These are phyloP conservation scores for Sesbania bispinosa DNA, from an alignment of 306 rosid genomes.

Conservation along the genomic window DNA sequence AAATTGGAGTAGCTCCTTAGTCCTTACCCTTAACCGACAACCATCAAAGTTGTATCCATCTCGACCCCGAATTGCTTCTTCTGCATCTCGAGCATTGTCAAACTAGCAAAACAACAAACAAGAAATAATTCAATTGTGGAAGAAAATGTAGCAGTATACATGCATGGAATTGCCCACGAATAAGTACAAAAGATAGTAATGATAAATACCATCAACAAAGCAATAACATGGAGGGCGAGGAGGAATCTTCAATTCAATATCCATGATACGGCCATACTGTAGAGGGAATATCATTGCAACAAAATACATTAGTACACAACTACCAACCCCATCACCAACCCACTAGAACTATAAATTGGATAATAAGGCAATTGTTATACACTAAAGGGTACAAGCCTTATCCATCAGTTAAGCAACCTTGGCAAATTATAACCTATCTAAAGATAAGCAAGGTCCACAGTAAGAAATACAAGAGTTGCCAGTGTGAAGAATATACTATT, in stretches of 20 bases:
- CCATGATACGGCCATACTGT: constrained; percentile 96
- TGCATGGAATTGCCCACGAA: not conserved
- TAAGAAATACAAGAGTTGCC: not conserved
- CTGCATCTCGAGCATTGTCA: constrained; percentile 92
- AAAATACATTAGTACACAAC: constrained; percentile 18
- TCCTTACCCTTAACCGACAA: constrained; percentile 93
- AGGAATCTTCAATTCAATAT: constrained; percentile 89
- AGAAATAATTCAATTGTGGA: not conserved
- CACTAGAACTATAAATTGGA: not conserved
- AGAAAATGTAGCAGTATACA: constrained; percentile 17
- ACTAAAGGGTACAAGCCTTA: not conserved
- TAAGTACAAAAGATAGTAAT: not conserved
- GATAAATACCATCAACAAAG: constrained; percentile 87
- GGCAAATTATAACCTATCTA: not conserved
- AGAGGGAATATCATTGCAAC: constrained; percentile 30
- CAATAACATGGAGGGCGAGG: constrained; percentile 95
- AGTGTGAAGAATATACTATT: not conserved
- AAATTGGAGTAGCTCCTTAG: not conserved
- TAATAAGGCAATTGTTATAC: not conserved
- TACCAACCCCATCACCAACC: constrained; percentile 2
- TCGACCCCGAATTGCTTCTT: constrained; percentile 92
- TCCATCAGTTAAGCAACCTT: not conserved
- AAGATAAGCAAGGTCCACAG: not conserved
- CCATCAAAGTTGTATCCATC: constrained; percentile 99
- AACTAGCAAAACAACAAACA: constrained; percentile 50